Conservation (phyloP, 345 rosid species). For the Gossypium australe region DNA sequence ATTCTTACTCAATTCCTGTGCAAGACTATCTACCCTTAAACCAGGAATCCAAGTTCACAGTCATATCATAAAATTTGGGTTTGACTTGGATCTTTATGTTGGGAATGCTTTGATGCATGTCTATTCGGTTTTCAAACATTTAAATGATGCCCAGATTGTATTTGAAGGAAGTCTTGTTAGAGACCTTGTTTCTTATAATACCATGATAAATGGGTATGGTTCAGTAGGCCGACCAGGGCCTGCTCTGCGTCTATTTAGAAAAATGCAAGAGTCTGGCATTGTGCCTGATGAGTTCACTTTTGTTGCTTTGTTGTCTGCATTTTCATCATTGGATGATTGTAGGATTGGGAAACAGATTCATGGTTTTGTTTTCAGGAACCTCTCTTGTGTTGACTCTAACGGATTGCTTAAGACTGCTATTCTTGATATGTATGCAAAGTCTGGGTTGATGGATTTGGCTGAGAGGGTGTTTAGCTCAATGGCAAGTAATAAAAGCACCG, state of each 20-base stretch:
- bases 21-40: constrained; percentile 20
- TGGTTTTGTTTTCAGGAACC: constrained; percentile 27
- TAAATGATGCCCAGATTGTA: constrained; percentile 24
- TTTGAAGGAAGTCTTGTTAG: constrained; percentile 33
- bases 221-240: constrained; percentile 13
- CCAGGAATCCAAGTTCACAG: constrained; percentile 34
- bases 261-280: constrained; percentile 22
- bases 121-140: constrained; percentile 17
- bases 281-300: constrained; percentile 37
- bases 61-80: constrained; percentile 28
- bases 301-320: constrained; percentile 32
- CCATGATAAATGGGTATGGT: constrained; percentile 31
- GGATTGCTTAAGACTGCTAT: constrained; percentile 24
- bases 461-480: constrained; percentile 21
- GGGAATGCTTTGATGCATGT: constrained; percentile 34
- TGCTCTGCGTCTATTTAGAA: constrained; percentile 17
- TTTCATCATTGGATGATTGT: constrained; percentile 19
- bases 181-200: constrained; percentile 36
- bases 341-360: constrained; percentile 31
- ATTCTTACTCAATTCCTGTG: constrained; percentile 31
- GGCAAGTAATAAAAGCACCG: constrained; percentile 4
- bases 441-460: constrained; percentile 32
- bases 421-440: constrained; percentile 34
- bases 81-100: constrained; percentile 28
- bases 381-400: constrained; percentile 19